Conservation (phyloP, 176 grass and related monocot genomes). For the Coix lacrymajobi region DNA sequence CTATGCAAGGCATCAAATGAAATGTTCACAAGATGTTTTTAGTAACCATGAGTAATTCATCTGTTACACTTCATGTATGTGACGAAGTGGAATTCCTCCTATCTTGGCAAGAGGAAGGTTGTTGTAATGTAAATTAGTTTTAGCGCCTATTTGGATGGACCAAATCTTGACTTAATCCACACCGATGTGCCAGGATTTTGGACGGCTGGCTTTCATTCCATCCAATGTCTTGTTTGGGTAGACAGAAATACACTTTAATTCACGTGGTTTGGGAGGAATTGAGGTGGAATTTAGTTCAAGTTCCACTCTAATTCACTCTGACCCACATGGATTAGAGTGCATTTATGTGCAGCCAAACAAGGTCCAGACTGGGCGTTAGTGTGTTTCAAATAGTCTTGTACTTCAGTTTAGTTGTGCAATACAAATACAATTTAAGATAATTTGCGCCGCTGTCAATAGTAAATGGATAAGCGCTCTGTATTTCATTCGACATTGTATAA, state of each 20-base stretch:
- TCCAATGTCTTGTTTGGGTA: too few relatives aligned
- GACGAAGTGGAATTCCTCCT: background rate
- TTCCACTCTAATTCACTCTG: too few relatives aligned
- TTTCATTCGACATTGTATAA: background rate
- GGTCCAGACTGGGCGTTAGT: background rate
- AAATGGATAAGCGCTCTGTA: background rate
- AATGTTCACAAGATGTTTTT: background rate
- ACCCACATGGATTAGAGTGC: too few relatives aligned
- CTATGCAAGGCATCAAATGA: background rate
- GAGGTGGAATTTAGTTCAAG: too few relatives aligned
- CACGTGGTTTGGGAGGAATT: too few relatives aligned
- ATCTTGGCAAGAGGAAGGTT: background rate
- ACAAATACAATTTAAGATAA: background rate
- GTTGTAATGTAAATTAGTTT: constrained; percentile 31
- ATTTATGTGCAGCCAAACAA: too few relatives aligned
- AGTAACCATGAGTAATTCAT: background rate
- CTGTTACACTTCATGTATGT: background rate
- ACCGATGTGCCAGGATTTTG: background rate
- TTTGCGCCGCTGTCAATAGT: background rate
- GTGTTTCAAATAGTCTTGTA: constrained; percentile 11
- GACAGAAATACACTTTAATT: too few relatives aligned
- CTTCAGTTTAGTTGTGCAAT: background rate
- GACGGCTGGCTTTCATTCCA: background rate
- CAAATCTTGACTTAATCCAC: background rate
- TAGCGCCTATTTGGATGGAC: background rate